These are phyloP conservation scores for Paradendryphiella salina DNA, from an alignment of 2,329 filamentous ascomycete species.

Conservation along the genomic window DNA sequence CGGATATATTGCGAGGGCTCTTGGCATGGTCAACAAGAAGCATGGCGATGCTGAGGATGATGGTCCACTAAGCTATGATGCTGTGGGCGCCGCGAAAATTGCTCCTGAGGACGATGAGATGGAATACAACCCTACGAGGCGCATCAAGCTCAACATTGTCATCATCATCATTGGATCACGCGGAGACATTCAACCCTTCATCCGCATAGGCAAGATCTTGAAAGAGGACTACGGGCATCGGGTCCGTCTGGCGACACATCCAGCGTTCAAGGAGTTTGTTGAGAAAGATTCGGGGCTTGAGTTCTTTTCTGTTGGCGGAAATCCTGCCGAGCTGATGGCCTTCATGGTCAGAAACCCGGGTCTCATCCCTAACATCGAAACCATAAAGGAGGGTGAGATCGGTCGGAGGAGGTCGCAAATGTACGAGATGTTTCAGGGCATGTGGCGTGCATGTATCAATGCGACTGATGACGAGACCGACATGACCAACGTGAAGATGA, in stretches of 20 bases:
- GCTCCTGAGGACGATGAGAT: conserved; percentile 40
- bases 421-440: conserved; percentile 81
- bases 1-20: conserved; percentile 73
- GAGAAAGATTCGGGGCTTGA: conserved; percentile 72
- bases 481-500: conserved; percentile 62
- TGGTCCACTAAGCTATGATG: conserved; percentile 28
- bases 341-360: conserved; percentile 88
- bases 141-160: conserved; percentile 71
- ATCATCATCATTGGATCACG: conserved; percentile 82
- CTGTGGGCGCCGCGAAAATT: conserved; percentile 26
- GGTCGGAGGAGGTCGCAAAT: conserved; percentile 68
- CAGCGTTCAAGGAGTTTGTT: conserved; percentile 75
- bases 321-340: conserved; percentile 80
- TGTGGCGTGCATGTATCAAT: conserved; percentile 78
- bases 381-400: conserved; percentile 73
- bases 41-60: conserved; percentile 52
- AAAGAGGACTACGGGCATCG: conserved; percentile 72
- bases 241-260: conserved; percentile 77
- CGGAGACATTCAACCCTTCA: conserved; percentile 79
- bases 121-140: conserved; percentile 35
- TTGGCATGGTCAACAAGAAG: conserved; percentile 66
- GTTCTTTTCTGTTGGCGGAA: conserved; percentile 79
- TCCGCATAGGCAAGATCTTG: conserved; percentile 73
- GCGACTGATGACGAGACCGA: conserved; percentile 70
- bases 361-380: conserved; percentile 73